Conservation (phyloP, 2,329 filamentous ascomycete genomes). For the Colletotrichum tropicale region DNA sequence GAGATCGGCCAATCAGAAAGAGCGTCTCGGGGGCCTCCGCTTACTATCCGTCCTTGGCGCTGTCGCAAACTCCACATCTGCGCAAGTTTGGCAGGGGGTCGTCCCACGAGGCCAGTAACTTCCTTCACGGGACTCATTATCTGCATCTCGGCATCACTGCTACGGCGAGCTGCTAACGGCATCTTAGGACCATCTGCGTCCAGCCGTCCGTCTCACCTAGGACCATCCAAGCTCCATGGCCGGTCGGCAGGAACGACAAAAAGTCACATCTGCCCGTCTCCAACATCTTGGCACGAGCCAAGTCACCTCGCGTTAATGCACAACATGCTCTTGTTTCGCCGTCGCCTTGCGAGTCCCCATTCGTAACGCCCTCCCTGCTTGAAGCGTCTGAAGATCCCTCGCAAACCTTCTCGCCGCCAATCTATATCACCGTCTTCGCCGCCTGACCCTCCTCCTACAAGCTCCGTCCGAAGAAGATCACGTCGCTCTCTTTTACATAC, state of each 20-base stretch:
- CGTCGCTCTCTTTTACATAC: neutral
- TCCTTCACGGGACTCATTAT: neutral
- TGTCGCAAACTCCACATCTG: conserved; percentile 7
- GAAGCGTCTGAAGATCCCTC: conserved; percentile 23
- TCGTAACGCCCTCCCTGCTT: conserved; percentile 6
- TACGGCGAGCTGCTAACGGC: neutral
- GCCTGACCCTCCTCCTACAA: neutral
- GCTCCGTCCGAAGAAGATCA: neutral
- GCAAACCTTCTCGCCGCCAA: conserved; percentile 20
- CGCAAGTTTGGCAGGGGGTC: neutral
- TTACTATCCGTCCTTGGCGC: conserved; percentile 5
- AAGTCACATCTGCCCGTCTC: conserved; percentile 6
- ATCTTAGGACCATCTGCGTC: neutral
- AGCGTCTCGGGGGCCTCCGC: neutral
- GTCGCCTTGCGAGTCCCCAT: neutral
- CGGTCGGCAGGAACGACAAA: neutral
- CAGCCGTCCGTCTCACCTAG: neutral
- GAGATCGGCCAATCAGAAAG: neutral
- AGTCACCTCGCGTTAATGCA: conserved; percentile 16
- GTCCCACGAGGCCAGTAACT: neutral
- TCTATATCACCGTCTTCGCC: conserved; percentile 12
- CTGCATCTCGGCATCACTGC: neutral
- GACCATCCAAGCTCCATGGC: neutral
- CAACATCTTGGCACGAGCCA: conserved; percentile 13
- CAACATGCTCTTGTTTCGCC: conserved; percentile 17